Conservation (phyloP, 352 stramenopile genomes). For the Phytophthora boehmeriae region DNA sequence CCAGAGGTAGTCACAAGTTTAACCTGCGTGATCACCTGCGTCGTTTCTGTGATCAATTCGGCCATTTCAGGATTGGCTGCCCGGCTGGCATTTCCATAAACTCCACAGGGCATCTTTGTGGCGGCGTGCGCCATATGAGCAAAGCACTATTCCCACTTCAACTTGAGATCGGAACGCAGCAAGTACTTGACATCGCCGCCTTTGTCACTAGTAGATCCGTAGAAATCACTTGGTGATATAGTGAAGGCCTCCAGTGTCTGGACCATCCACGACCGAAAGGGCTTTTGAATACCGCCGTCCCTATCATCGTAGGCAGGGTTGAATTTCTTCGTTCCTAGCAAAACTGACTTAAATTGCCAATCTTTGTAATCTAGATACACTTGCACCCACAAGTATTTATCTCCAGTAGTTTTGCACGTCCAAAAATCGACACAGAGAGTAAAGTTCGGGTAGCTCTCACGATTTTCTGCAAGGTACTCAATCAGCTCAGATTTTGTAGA, state of each 20-base stretch:
- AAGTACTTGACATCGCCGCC: conserved; percentile 26
- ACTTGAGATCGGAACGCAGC: conserved; percentile 12
- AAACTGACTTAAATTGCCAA: background rate
- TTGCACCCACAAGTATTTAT: background rate
- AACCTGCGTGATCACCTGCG: no score
- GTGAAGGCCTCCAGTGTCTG: conserved; percentile 26
- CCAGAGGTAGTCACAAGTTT: conserved; percentile 12
- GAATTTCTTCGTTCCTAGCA: conserved; percentile 1
- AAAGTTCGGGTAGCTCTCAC: background rate
- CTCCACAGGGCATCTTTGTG: conserved; percentile 31
- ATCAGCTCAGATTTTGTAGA: background rate
- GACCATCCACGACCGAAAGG: background rate
- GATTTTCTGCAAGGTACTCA: background rate
- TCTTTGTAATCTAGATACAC: background rate
- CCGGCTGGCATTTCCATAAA: conserved; percentile 12
- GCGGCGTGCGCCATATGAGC: conserved; percentile 25
- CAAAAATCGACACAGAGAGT: background rate
- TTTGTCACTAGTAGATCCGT: conserved; percentile 21
- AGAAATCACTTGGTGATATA: conserved; percentile 17
- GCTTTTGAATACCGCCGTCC: background rate
- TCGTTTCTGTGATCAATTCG: conserved; percentile 16
- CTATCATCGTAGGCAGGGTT: background rate
- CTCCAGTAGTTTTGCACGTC: background rate
- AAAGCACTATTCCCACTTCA: conserved; percentile 31
- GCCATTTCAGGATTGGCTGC: conserved; percentile 24